Conservation (phyloP, 768 basidiomycete genomes). For the Boletus rubroflammeus region DNA sequence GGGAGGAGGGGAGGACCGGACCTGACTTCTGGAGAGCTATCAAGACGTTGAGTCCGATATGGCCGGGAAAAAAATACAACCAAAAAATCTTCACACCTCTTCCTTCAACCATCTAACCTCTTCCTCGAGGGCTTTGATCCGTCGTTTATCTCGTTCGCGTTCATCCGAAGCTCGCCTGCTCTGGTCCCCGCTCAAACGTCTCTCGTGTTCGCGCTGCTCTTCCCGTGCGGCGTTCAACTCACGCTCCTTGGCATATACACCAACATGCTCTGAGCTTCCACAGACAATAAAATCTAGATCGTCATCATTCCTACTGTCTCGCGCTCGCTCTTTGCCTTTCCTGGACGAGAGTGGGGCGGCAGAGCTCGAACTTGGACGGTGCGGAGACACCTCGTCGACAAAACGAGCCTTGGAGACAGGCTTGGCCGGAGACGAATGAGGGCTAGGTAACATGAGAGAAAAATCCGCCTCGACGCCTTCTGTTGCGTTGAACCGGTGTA, state of each 20-base stretch:
- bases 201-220: constrained; percentile 46
- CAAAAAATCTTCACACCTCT: constrained; percentile 39
- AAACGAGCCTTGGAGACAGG: constrained; percentile 25
- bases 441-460: constrained; percentile 49
- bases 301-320: constrained; percentile 24
- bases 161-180: constrained; percentile 34
- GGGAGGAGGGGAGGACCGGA: constrained; percentile 13
- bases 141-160: constrained; percentile 54
- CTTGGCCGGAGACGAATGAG: constrained; percentile 34
- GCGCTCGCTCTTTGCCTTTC: constrained; percentile 47
- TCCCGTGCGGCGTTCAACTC: constrained; percentile 56
- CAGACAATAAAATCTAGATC: constrained; percentile 28
- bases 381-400: constrained; percentile 14
- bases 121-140: constrained; percentile 60
- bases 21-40: constrained; percentile 46
- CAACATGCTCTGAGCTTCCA: constrained; percentile 45
- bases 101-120: constrained; percentile 59
- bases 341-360: constrained; percentile 13
- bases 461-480: constrained; percentile 46
- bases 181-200: constrained; percentile 37
- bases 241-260: constrained; percentile 57
- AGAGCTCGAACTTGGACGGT: not conserved
- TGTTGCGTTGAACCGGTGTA: constrained; percentile 43
- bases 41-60: constrained; percentile 1
- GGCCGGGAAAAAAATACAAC: not conserved